Base-by-base conservation (phyloP, 345 rosid species). In the Sonneratia alba region DNA sequence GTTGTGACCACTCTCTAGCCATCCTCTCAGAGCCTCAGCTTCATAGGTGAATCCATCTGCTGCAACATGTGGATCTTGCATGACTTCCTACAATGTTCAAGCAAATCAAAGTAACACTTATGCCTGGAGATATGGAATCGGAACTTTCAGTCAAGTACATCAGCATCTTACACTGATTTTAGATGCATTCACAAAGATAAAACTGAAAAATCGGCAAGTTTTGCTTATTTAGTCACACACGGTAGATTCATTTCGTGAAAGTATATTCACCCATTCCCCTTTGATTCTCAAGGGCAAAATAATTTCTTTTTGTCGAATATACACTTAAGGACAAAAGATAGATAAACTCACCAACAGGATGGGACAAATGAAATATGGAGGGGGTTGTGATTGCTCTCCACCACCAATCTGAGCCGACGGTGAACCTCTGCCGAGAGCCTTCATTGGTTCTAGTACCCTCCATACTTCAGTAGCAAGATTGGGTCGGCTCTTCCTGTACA, bases 371-470 rank as follows among this genome's bases (percentile, higher is more conserved):
- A 90, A 91, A 75, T 87, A 90, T 6, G 89, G 69, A 79, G 93
- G 97, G 56, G 91, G 88, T 69, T 77, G 87, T 51, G 78, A 79
- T 24, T 57, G 87, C 78, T 83, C 84, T 55, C 83, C 86, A 75
- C 86, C 81, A 71, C 81, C 85, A 49, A 70, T 37, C 66, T 16
- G 69, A 43, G 73, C 73, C 38, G 65, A 71, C 15, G 85, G 84
- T 66, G 87, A 83, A 69, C 89, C 85, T 71, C 92, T 91, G 24
- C 95, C 88, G 36, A 92, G 87, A 71, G 96, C 92, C 77, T 83
- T 85, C 97, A 91, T 90, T 68, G 97, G 91, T 75, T 88, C 96
- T 66, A 94, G 96, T 42, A 89, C 82, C 78, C 89, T 85, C 96
- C 88, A 90, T 11, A 94, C 92, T 51, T 90, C 93, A 18, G 83